A percentile compares a stretch with the other conserved stretches of the same genome.
Conservation (phyloP, 2,329 filamentous ascomycete genomes). For the Pezicula neosporulosa region DNA sequence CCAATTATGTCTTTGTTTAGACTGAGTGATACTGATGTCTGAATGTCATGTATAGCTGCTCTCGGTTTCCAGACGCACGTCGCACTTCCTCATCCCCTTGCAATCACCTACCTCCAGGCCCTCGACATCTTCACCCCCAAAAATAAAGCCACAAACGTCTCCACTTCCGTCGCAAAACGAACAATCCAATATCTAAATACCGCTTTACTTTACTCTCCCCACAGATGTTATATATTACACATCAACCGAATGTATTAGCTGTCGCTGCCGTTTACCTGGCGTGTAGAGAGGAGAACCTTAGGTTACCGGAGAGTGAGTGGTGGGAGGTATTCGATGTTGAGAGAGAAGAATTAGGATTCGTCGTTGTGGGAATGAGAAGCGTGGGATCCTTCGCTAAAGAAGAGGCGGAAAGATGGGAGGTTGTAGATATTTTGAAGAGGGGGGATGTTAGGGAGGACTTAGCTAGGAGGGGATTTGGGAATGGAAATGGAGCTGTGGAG, state of each 20-base stretch:
- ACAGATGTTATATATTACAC: conserved; percentile 85
- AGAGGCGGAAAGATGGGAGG: conserved; percentile 18
- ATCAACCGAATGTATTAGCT: conserved; percentile 82
- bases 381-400: conserved; percentile 54
- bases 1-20: too few relatives aligned
- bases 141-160: conserved; percentile 44
- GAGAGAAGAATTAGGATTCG: conserved; percentile 87
- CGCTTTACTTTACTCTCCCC: conserved; percentile 78
- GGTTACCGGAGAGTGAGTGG: conserved; percentile 83
- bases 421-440: conserved; percentile 18
- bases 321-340: conserved; percentile 99
- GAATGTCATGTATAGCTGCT: conserved; percentile 36
- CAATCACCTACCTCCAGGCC: conserved; percentile 89
- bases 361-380: conserved; percentile 83
- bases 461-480: conserved; percentile 10
- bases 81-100: conserved; percentile 79
- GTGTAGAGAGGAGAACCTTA: conserved; percentile 70
- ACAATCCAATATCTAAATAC: conserved; percentile 81
- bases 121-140: conserved; percentile 60
- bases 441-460: conserved; percentile 18
- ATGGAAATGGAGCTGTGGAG: conserved; percentile 5
- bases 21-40: too few relatives aligned
- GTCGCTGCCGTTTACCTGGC: conserved; percentile 90
- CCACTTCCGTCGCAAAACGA: conserved; percentile 44
- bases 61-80: conserved; percentile 84